Conservation (phyloP, 2,329 filamentous ascomycete species). For the Pseudogymnoascus sp. region DNA sequence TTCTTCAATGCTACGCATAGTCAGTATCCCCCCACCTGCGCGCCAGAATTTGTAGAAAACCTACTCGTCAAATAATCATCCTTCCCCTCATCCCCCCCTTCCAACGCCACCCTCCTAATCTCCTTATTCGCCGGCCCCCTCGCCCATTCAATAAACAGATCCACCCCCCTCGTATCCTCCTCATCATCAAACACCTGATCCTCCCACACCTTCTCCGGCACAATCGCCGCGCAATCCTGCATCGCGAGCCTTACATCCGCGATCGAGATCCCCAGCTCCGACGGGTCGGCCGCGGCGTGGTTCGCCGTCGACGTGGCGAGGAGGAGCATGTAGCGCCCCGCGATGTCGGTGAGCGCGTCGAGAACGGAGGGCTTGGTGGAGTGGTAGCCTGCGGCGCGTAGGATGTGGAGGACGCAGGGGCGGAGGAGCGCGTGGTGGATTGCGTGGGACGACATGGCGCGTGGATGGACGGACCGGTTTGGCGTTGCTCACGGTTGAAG, state of each 20-base stretch:
- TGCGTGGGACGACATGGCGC: neutral
- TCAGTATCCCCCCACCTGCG: slow-evolving; percentile 29
- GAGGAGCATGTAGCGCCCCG: slow-evolving; percentile 68
- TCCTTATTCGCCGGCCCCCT: slow-evolving; percentile 65
- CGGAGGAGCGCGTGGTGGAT: slow-evolving; percentile 72
- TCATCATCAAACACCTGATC: slow-evolving; percentile 58
- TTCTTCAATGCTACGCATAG: slow-evolving; percentile 54
- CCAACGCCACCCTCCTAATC: slow-evolving; percentile 70
- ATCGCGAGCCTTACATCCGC: slow-evolving; percentile 81
- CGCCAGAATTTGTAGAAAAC: slow-evolving; percentile 28
- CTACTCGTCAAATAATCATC: slow-evolving; percentile 62
- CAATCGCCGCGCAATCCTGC: slow-evolving; percentile 67
- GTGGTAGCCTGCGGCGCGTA: slow-evolving; percentile 86
- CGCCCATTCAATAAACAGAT: slow-evolving; percentile 74
- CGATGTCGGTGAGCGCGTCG: slow-evolving; percentile 80
- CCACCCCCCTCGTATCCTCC: slow-evolving; percentile 72
- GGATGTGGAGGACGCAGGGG: slow-evolving; percentile 79
- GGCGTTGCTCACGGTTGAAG: neutral
- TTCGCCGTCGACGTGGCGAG: slow-evolving; percentile 65
- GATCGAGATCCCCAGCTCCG: slow-evolving; percentile 44
- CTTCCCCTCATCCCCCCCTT: slow-evolving; percentile 55
- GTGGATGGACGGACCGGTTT: neutral
- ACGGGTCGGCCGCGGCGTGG: slow-evolving; percentile 45
- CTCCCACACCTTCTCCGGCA: slow-evolving; percentile 55
- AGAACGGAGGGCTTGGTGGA: slow-evolving; percentile 71